Base-by-base conservation (phyloP, 768 basidiomycete genomes). In the Rhodotorula diobovata region DNA sequence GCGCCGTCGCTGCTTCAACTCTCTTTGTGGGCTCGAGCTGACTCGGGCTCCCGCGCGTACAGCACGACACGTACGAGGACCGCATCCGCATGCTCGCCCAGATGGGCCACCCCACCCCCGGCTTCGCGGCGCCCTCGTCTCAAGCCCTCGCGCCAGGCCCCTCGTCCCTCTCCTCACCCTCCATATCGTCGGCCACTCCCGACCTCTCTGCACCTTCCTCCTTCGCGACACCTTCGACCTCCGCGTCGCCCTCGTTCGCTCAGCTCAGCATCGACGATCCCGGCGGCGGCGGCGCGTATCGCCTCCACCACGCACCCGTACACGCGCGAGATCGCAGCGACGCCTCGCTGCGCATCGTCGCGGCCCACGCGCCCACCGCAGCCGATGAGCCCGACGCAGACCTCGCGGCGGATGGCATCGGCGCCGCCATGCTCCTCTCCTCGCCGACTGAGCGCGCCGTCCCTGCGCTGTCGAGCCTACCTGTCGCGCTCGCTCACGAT, bases 1-100 rank as follows among this genome's bases (percentile, higher is more conserved):
- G 81, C 83, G 91, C 18, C 15, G 20, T 35, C 9, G 18, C 11
- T 34, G 32, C 62, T 63, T 37, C 35, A 10, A 43, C 46, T 50
- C 48, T 28, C 46, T 48, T 7, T 23, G 5, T 23, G 46, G 6
- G 25, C n/a, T 56, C 37, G 8, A 14, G 9, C 35, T 51, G 34
- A 62, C 35, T 20, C 25, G 2, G 10, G 10, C 39, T 0, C 23
- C 1, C 21, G 1, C 43, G 4, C 21, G 28, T n/a, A n/a, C 79
- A 93, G 92, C 93, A 94, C 79, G 93, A 95, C 80, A 94, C 93
- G 16, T 95, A 95, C 80, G 91, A 90, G 68, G 91, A 95, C 80
- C 87, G 93, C 62, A 92, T 95, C 89, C 89, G 90, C 78, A 93
- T 94, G 78, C 85, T 95, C 66, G 90, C 89, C 76, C 84, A 90